Base-by-base conservation (phyloP, 2,329 filamentous ascomycete species). In the Ilyonectria sp. region DNA sequence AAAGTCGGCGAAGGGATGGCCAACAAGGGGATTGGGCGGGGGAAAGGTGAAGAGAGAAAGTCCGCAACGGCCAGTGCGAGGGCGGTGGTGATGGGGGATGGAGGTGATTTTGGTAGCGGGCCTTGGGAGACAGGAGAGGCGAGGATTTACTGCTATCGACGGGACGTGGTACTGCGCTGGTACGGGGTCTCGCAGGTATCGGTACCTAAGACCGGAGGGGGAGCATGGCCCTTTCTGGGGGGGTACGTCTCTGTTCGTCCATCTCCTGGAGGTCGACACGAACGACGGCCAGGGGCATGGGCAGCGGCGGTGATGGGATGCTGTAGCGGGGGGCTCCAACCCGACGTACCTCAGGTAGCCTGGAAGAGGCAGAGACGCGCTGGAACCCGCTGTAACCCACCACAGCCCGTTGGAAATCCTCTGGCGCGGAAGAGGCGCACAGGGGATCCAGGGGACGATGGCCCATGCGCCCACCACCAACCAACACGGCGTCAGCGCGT, bases 71-170 rank as follows among this genome's bases (percentile, higher is more conserved):
- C 21, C 21, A 43, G 40, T n/a, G 35, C 35, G 35, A 21, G 31
- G 26, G 40, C 50, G 53, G 19, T 64, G 60, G 37, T 59, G 53
- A 66, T 62, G 52, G 54, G 46, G 55, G 53, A 59, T 17, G 57
- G 63, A 58, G 58, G 43, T 61, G 63, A 56, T 40, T 58, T 61
- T 66, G 53, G 63, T 58, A 46, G 61, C 47, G 37, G 52, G 40
- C 26, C 60, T 15, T 2, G 21, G 43, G 31, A 54, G 63, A 64
- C 65, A 64, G 60, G 65, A 64, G 65, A 68, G 60, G 55, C 60
- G 60, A 68, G 62, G 65, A 59, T 43, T 68, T 53, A 66, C 53
- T 63, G 52, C 47, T 60, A 60, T 64, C 60, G 60, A 68, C 64
- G 43, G 49, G 43, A 60, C 23, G 54, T 49, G 62, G 49, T 59